Conservation (phyloP, 306 rosid genomes). For the Quercus parvula region DNA sequence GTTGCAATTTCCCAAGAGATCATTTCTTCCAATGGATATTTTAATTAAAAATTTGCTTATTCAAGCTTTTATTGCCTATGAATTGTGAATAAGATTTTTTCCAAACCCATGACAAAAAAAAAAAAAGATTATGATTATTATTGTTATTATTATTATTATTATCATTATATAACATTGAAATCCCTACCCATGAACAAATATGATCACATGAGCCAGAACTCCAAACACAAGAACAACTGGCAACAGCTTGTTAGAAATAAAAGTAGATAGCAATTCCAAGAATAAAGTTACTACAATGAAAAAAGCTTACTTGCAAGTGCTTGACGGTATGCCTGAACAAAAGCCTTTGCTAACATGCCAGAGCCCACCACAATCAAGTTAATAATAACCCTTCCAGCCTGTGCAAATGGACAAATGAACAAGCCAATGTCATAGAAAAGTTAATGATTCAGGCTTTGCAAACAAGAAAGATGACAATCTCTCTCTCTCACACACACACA, state of each 20-base stretch:
- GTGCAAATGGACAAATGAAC: slow-evolving; percentile 18
- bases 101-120: too few relatives aligned
- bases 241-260: too few relatives aligned
- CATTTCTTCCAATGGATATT: too few relatives aligned
- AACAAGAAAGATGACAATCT: not conserved
- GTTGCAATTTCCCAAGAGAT: too few relatives aligned
- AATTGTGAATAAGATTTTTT: too few relatives aligned
- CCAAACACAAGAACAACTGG: not conserved
- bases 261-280: not conserved
- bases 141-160: not conserved
- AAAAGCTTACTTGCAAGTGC: slow-evolving; percentile 68
- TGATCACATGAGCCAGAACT: not conserved
- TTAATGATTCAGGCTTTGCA: not conserved
- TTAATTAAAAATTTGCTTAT: too few relatives aligned
- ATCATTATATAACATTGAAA: not conserved
- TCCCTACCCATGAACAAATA: not conserved
- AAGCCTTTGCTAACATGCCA: slow-evolving; percentile 71
- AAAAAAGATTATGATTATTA: too few relatives aligned
- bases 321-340: slow-evolving; percentile 82
- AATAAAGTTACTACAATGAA: not conserved
- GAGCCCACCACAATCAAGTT: slow-evolving; percentile 80
- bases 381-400: slow-evolving; percentile 87
- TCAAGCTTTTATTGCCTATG: too few relatives aligned
- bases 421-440: not conserved
- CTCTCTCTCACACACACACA: not conserved